Evolutionary conservation across 2,329 filamentous ascomycete genomes (phyloP), one percentile per base, ranked within the genome.

Genomic region (Fusarium mundagurra): DNA sequence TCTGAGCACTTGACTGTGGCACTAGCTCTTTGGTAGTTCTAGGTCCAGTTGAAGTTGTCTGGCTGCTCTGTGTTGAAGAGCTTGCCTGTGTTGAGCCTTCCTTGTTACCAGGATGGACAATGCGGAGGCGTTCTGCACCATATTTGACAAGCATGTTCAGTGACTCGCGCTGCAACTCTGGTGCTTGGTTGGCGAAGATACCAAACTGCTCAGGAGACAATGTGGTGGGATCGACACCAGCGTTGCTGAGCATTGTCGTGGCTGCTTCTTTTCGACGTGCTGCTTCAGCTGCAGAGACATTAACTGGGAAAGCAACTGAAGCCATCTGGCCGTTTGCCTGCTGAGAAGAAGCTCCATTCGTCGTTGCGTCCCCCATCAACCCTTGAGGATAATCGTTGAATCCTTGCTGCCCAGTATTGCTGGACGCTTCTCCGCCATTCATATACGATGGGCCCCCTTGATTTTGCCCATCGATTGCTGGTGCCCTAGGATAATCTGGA

Each of bases 181-280:
- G 88, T 2, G 88, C 86, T 79, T 91, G 89, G 62, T 91, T 91
- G 14, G 88, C 84, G 72, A 91, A 89, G 22, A 90, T 91, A 72
- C 82, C 86, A 69, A 91, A 89, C 75, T 91, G 89, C 51, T 90
- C 88, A 8, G 80, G 70, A 1, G 87, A 88, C 16, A 91, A 81
- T 1, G 88, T 87, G 5, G 82, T 80, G 2, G 87, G 88, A 43
- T 89, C 85, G n/a, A 91, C 84, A 9, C 83, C 84, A n/a, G 81
- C 84, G 4, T 83, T 82, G 6, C 53, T 80, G 10, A 91, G 83
- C 36, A 90, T 81, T 31, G 82, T 81, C n/a, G 83, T 82, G 12
- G 89, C 88, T 13, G 83, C 82, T 16, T 87, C 84, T 53, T 83
- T 83, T 44, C 88, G 84, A 31, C 88, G 84, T n/a, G 84, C 83